These are phyloP conservation scores for Serendipita sp. DNA, from an alignment of 768 basidiomycete species.

Conservation along the genomic window DNA sequence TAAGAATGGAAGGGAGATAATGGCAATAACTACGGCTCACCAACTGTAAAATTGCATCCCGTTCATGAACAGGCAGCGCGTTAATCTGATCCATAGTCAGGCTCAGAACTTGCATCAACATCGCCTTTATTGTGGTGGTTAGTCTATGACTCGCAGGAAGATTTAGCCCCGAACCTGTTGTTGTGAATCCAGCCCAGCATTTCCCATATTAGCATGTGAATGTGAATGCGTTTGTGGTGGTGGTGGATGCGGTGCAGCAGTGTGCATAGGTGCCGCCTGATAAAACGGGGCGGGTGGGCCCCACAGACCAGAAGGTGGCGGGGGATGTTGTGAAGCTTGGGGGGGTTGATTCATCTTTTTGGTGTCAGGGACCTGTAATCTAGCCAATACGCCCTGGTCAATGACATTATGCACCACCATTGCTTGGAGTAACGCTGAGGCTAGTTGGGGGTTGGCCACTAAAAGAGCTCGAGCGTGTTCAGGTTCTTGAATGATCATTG, in stretches of 20 bases:
- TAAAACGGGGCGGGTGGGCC: conserved; percentile 19
- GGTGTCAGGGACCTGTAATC: conserved; percentile 10
- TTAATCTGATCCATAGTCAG: conserved; percentile 74
- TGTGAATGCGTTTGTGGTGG: conserved; percentile 24
- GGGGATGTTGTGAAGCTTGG: conserved; percentile 18
- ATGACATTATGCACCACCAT: conserved; percentile 87
- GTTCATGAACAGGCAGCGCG: conserved; percentile 59
- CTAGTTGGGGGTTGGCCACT: conserved; percentile 73
- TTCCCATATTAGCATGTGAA: conserved; percentile 7
- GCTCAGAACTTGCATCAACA: conserved; percentile 75
- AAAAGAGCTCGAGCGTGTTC: conserved; percentile 75
- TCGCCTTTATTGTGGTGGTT: conserved; percentile 30
- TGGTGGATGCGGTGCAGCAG: conserved; percentile 16
- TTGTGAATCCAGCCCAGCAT: conserved; percentile 22
- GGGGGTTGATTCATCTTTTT: not conserved
- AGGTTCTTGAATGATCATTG: conserved; percentile 79
- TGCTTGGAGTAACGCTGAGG: conserved; percentile 92
- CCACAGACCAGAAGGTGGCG: conserved; percentile 20
- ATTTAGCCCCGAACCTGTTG: conserved; percentile 27
- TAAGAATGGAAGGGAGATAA: not conserved
- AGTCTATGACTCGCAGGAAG: conserved; percentile 14
- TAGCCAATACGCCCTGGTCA: conserved; percentile 24
- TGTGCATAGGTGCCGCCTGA: conserved; percentile 15
- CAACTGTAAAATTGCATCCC: conserved; percentile 63
- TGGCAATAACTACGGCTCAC: conserved; percentile 27